Percentiles rank a stretch among this genome's conserved stretches.
phyloP scores from a whole-genome alignment of 768 basidiomycete species.

The Pleurotus eryngii region DNA sequence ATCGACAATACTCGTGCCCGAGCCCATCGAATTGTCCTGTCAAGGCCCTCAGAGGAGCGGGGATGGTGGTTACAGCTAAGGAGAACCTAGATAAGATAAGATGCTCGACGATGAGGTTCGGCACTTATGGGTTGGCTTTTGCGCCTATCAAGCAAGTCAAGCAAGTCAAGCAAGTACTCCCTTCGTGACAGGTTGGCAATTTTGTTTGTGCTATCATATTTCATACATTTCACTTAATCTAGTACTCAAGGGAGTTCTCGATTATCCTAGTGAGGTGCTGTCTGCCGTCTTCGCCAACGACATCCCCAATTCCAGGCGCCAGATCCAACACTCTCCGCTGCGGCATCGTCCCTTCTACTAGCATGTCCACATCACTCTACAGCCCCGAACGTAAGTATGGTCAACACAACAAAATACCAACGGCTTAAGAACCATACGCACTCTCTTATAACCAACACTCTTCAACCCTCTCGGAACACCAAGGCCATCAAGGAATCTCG shows the following conservation, averaged over 20 bases:
- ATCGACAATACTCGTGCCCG: no score
- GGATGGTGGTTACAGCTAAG: no score
- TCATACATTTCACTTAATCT: constrained; percentile 12
- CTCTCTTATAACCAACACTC: constrained; percentile 56
- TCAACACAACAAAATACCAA: neutral
- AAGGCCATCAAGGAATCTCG: constrained; percentile 80
- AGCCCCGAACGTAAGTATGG: constrained; percentile 18
- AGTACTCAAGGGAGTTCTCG: constrained; percentile 77
- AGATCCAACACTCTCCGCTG: constrained; percentile 91
- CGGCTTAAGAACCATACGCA: neutral
- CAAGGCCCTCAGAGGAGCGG: no score
- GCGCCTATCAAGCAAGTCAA: no score
- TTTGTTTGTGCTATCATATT: neutral
- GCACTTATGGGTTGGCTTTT: no score
- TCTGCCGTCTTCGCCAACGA: constrained; percentile 78
- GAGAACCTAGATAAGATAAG: no score
- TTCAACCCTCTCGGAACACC: constrained; percentile 85
- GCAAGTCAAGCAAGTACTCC: no score
- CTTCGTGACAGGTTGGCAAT: no score
- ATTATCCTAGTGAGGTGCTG: constrained; percentile 82
- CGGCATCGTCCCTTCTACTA: constrained; percentile 91
- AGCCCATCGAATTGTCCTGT: no score
- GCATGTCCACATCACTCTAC: constrained; percentile 57
- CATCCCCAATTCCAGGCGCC: constrained; percentile 85
- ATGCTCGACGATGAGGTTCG: no score